Evolutionary conservation across 2,329 filamentous ascomycete genomes (phyloP).

Genomic region (Xylariales sp.): DNA sequence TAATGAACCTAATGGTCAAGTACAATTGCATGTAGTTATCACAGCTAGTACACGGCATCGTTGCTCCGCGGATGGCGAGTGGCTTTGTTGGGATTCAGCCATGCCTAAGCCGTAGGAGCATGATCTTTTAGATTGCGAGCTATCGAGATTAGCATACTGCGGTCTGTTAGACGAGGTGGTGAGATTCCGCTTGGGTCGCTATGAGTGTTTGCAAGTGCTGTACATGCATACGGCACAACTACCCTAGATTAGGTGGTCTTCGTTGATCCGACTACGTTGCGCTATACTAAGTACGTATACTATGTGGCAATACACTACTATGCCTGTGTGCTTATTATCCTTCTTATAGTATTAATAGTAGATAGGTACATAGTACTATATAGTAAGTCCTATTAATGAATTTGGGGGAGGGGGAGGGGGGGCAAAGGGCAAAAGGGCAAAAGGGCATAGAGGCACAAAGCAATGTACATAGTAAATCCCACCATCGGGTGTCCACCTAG

Average conservation of each 20-base stretch:
- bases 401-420: no score
- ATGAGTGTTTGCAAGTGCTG: conserved; percentile 12
- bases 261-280: not conserved
- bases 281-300: not conserved
- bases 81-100: conserved; percentile 22
- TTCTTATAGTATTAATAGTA: no score
- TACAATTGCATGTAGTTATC: conserved; percentile 4
- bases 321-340: no score
- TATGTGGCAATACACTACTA: not conserved
- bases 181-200: not conserved
- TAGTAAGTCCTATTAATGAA: no score
- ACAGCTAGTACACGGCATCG: conserved; percentile 1
- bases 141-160: not conserved
- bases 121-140: conserved; percentile 28
- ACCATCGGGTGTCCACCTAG: not conserved
- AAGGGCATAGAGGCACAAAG: not conserved
- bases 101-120: conserved; percentile 24
- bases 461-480: not conserved
- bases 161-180: not conserved
- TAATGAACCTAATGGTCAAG: conserved; percentile 13
- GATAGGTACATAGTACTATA: no score
- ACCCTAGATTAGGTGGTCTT: not conserved
- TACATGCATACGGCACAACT: not conserved
- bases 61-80: conserved; percentile 14
- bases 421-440: not conserved